phyloP scores from a whole-genome alignment of 306 rosid genomes.

The Biancaea sappan region DNA sequence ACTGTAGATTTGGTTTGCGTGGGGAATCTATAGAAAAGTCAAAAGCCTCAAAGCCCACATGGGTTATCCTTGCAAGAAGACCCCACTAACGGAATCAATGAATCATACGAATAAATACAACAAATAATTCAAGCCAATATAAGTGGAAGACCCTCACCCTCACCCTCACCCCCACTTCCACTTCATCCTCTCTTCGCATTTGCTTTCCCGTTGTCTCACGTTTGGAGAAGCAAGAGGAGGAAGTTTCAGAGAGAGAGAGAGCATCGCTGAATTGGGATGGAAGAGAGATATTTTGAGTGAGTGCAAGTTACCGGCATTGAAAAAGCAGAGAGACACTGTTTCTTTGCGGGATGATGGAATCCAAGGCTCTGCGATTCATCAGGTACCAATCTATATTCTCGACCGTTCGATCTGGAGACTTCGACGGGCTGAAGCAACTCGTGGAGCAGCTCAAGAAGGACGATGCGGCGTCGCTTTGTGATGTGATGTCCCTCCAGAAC shows the following conservation, averaged over 20 bases:
- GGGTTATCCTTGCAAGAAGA: constrained; percentile 30
- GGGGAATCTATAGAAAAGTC: neutral
- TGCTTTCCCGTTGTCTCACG: neutral
- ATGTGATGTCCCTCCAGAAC: constrained; percentile 70
- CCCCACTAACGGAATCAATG: constrained; percentile 37
- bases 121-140: neutral
- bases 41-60: constrained; percentile 28
- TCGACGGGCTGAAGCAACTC: constrained; percentile 43
- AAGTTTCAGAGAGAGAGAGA: neutral
- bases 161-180: neutral
- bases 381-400: constrained; percentile 73
- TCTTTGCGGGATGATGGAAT: constrained; percentile 50
- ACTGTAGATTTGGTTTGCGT: neutral
- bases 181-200: neutral
- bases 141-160: neutral
- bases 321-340: neutral
- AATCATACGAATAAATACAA: neutral
- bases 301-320: neutral
- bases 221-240: neutral
- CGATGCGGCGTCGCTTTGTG: constrained; percentile 52
- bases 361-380: constrained; percentile 63
- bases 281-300: constrained; percentile 7
- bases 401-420: constrained; percentile 77
- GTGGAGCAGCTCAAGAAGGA: constrained; percentile 53
- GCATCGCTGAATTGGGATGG: neutral